Evolutionary conservation across 2,329 filamentous ascomycete species (phyloP).

Genomic region (Claviceps pusilla): DNA sequence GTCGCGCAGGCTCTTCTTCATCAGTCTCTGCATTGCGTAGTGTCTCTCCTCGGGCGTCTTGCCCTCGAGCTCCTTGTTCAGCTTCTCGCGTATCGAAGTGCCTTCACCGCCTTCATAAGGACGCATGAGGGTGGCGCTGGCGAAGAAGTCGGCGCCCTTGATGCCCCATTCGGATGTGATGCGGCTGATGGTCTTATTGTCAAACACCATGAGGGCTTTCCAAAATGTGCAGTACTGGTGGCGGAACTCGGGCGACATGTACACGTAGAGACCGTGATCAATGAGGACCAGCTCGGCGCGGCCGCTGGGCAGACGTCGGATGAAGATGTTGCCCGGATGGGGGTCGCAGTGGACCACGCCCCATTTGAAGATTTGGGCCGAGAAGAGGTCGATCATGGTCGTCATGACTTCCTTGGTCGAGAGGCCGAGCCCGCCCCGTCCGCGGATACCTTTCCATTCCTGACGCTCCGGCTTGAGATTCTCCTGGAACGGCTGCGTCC

Average conservation of each 20-base stretch:
- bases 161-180: conserved; percentile 77
- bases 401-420: conserved; percentile 80
- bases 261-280: conserved; percentile 91
- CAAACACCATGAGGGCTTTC: conserved; percentile 86
- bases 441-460: conserved; percentile 58
- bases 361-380: conserved; percentile 97
- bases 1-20: conserved; percentile 52
- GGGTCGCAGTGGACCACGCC: conserved; percentile 92
- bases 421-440: conserved; percentile 70
- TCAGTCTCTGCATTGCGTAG: conserved; percentile 76
- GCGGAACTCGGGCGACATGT: conserved; percentile 70
- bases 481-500: conserved; percentile 37
- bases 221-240: conserved; percentile 81
- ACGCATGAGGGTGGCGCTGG: conserved; percentile 73
- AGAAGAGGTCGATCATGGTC: conserved; percentile 91
- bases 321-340: conserved; percentile 93
- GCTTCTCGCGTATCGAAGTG: conserved; percentile 42
- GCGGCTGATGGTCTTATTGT: conserved; percentile 61
- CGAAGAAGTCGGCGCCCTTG: conserved; percentile 78
- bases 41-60: conserved; percentile 54
- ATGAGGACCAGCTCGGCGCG: conserved; percentile 83
- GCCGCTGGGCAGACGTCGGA: conserved; percentile 71
- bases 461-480: conserved; percentile 66
- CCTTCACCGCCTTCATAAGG: conserved; percentile 75
- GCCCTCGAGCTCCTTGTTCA: conserved; percentile 50